Evolutionary conservation across 2,329 filamentous ascomycete genomes (phyloP), one percentile per base, ranked within the genome.

Genomic region (Microsporum audouinii): DNA sequence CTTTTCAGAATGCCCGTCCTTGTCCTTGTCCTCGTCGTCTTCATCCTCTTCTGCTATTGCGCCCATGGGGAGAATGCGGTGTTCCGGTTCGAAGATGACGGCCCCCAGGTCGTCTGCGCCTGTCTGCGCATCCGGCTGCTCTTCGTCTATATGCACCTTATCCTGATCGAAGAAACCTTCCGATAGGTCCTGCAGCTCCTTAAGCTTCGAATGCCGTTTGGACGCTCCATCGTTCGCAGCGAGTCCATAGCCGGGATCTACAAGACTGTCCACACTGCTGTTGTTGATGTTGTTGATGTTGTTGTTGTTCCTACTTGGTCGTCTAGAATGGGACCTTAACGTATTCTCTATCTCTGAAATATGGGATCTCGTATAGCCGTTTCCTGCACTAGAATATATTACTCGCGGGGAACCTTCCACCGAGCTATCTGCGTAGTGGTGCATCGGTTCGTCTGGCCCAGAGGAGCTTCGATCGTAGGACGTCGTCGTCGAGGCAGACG

Each of bases 1-100:
- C 29, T 17, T 36, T 14, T 36, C 51, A 2, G 23, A 41, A 10
- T 23, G 17, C 17, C 39, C 34, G 34, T 36, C 17, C 39, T 43
- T n/a, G 12, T 14, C 72, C 75, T 36, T 55, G 5, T 55, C 51
- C 12, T 55, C 51, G n/a, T 7, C 33, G 5, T 55, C 51, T 72
- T 68, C 62, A 6, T 59, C 61, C 58, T 70, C 69, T 51, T 69
- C 75, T 67, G 66, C 73, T 68, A 66, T 74, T 66, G 69, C 72
- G 66, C 63, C 76, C 68, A 69, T 75, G 61, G 66, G 72, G 45
- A 68, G 31, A 8, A 53, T 71, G 61, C 51, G 51, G n/a, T 55
- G 51, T 34, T 55, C 51, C n/a, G 51, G 51, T 14, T 55, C 51
- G 17, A 55, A 65, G 51, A 60, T 57, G 27, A 51, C 41, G 29